Conservation (phyloP, 106 monocot genomes). For the Allium fistulosum region DNA sequence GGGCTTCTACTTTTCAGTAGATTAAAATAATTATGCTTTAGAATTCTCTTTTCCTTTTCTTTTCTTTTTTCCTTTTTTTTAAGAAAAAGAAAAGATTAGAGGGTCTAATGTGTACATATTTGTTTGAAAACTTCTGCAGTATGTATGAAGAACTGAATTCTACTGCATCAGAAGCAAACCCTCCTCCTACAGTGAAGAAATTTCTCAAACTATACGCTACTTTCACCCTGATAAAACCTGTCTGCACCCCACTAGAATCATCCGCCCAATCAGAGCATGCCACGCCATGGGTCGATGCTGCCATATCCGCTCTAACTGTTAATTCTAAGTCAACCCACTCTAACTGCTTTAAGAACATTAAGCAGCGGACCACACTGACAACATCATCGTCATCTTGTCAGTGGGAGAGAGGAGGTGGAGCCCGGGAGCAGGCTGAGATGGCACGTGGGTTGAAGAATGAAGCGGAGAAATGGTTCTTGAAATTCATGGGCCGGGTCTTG, state of each 20-base stretch:
- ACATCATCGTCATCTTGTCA: conserved; percentile 10
- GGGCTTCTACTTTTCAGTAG: too few species aligned
- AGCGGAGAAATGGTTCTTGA: conserved; percentile 70
- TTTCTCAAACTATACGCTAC: conserved; percentile 57
- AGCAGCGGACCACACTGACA: conserved; percentile 1
- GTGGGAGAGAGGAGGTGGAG: conserved; percentile 63
- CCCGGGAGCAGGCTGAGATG: conserved; percentile 47
- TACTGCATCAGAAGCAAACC: conserved; percentile 52
- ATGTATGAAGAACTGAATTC: conserved; percentile 70
- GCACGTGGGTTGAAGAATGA: conserved; percentile 46
- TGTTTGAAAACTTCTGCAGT: conserved; percentile 19
- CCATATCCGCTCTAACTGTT: conserved; percentile 61
- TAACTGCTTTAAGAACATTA: neutral
- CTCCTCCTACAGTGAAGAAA: conserved; percentile 68
- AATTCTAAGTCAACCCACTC: conserved; percentile 39
- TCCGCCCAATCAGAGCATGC: conserved; percentile 22
- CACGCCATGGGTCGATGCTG: conserved; percentile 29
- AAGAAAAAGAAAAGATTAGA: too few species aligned
- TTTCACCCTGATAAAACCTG: conserved; percentile 27
- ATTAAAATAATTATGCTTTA: too few species aligned
- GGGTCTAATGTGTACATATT: too few species aligned
- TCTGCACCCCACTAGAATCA: conserved; percentile 36
- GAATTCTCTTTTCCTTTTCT: too few species aligned
- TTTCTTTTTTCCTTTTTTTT: too few species aligned
- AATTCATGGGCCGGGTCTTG: conserved; percentile 76